phyloP scores from a whole-genome alignment of 2,329 filamentous ascomycete genomes.

The Ramichloridium luteum region DNA sequence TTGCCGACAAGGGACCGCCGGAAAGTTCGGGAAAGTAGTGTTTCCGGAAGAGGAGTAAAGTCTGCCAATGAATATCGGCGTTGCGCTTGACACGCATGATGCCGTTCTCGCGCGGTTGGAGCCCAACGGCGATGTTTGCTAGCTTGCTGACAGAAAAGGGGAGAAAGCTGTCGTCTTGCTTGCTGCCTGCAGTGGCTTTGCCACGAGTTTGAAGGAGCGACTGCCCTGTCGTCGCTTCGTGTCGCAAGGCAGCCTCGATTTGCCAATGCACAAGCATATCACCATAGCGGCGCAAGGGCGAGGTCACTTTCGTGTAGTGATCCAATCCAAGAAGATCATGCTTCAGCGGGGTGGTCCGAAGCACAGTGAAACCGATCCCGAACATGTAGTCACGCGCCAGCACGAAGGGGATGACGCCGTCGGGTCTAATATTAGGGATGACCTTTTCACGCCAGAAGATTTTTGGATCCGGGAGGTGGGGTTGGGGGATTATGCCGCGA shows the following conservation, averaged over 20 bases:
- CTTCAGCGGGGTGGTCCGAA: constrained; percentile 35
- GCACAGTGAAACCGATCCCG: constrained; percentile 30
- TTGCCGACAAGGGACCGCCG: constrained; percentile 26
- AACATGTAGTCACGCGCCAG: constrained; percentile 32
- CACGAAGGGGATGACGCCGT: constrained; percentile 23
- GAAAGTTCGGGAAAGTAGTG: constrained; percentile 39
- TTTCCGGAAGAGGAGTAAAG: constrained; percentile 45
- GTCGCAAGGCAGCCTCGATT: constrained; percentile 48
- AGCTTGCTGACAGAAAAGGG: constrained; percentile 40
- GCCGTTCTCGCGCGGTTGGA: constrained; percentile 33
- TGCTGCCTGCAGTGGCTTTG: constrained; percentile 1
- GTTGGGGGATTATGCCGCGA: constrained; percentile 26
- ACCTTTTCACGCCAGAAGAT: constrained; percentile 25
- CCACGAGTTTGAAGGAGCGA: constrained; percentile 22
- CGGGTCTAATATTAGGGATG: constrained; percentile 26
- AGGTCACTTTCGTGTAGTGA: constrained; percentile 46
- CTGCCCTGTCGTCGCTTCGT: constrained; percentile 38
- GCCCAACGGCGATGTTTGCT: constrained; percentile 36
- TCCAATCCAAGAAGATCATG: constrained; percentile 42
- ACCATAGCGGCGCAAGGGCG: constrained; percentile 47
- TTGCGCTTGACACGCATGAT: constrained; percentile 27
- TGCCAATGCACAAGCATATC: constrained; percentile 54
- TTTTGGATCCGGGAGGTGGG: constrained; percentile 19
- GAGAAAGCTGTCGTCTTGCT: constrained; percentile 25
- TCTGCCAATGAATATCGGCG: constrained; percentile 37